Base-by-base conservation (phyloP, 805 yeast genomes). In the Ogataea chonburiensis region DNA sequence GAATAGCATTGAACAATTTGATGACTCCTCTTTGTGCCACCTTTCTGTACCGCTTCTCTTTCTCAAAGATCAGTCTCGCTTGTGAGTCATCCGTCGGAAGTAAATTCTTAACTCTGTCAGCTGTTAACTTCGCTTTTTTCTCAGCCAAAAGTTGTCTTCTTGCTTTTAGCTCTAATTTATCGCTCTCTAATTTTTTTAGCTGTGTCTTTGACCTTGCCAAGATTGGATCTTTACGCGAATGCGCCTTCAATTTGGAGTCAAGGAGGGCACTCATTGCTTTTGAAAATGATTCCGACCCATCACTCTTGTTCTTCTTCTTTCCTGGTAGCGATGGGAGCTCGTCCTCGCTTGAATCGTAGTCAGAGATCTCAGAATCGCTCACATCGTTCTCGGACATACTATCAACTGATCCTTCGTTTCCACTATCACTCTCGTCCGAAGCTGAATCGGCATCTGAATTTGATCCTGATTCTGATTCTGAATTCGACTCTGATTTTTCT, bases 151-250 rank as follows among this genome's bases (percentile, higher is more conserved):
- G 43, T 14, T 79, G 75, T 47, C 81, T 71, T 52, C 77, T 79
- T 8, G 96, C 98, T 58, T 87, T 85, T 42, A 77, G 75, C 50
- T 91, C 97, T 29, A 93, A 66, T 53, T 83, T 85, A 34, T 85
- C 86, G 20, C 79, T 73, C 49, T 89, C 96, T 38, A 84, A 71
- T 47, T 85, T 80, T 62, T 80, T 81, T 33, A 79, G 43, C 26
- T 73, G 69, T 47, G 82, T 84, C 53, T 85, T 84, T 16, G 75
- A 69, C 63, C 98, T 79, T 6, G 91, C 89, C 63, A 91, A 71
- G 38, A 91, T 86, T 3, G 98, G 98, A 58, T 89, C 95, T 28
- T 74, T 74, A 55, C 97, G 72, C 54, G 84, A 87, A 52, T 91
- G 84, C 0, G 96, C 94, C 58, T 93, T 93, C 47, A 91, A 68